Percentiles rank a stretch among this genome's conserved stretches.
Conservation (phyloP, 2,329 filamentous ascomycete species). For the Aspergillus sp. region DNA sequence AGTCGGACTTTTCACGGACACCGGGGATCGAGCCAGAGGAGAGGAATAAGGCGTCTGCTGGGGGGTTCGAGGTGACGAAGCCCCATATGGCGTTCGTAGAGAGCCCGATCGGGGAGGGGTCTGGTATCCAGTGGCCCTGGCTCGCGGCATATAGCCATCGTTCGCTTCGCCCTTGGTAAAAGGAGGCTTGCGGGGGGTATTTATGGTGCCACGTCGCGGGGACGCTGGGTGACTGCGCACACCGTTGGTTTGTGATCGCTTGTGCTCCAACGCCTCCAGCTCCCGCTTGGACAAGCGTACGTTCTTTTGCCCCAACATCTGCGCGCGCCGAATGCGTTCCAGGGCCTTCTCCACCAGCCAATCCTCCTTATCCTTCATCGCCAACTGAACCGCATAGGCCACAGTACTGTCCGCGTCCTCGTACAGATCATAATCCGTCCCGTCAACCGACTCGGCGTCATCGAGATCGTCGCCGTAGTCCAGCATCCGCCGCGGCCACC, state of each 20-base stretch:
- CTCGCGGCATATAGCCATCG: conserved; percentile 49
- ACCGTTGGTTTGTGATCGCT: conserved; percentile 53
- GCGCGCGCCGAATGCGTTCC: conserved; percentile 74
- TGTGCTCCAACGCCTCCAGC: conserved; percentile 73
- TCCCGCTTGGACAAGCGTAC: conserved; percentile 79
- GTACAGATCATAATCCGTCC: conserved; percentile 52
- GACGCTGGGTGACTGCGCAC: conserved; percentile 5
- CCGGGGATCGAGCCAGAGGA: conserved; percentile 35
- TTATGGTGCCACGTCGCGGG: background rate
- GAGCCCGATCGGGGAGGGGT: conserved; percentile 35
- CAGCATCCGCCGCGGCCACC: conserved; percentile 34
- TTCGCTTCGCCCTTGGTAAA: conserved; percentile 29
- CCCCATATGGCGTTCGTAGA: conserved; percentile 1
- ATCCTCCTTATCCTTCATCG: conserved; percentile 67
- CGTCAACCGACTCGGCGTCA: conserved; percentile 42
- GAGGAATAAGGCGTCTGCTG: conserved; percentile 31
- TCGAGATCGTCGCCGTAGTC: conserved; percentile 49
- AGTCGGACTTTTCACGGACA: conserved; percentile 35
- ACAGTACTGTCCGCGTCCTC: conserved; percentile 49
- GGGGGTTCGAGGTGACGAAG: conserved; percentile 27
- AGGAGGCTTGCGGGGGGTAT: conserved; percentile 19
- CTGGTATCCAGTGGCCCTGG: conserved; percentile 45
- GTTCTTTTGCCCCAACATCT: conserved; percentile 71
- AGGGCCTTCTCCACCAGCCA: conserved; percentile 73
- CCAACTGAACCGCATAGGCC: conserved; percentile 50